Percentiles rank a stretch among this genome's conserved stretches.
These are phyloP conservation scores for Boletales sp. DNA, from an alignment of 768 basidiomycete genomes.

Conservation along the genomic window DNA sequence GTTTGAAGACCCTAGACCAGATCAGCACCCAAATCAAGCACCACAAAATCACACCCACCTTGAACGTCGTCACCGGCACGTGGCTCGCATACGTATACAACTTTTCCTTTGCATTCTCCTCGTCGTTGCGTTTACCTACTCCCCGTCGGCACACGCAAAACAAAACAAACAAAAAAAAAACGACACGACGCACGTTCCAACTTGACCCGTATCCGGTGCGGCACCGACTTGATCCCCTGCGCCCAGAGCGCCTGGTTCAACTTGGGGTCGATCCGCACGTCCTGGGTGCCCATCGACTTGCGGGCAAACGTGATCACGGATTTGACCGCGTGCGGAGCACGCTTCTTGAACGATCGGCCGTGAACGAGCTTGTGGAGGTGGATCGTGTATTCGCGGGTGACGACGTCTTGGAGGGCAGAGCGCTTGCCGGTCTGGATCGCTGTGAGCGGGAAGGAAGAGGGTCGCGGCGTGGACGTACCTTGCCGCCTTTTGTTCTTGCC, in stretches of 20 bases:
- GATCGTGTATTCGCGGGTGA: constrained; percentile 98
- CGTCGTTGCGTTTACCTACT: constrained; percentile 95
- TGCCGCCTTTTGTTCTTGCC: constrained; percentile 42
- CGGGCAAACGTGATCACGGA: constrained; percentile 88
- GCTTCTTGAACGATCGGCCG: constrained; percentile 94
- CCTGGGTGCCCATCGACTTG: constrained; percentile 93
- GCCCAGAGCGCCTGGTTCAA: constrained; percentile 97
- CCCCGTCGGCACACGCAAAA: not conserved
- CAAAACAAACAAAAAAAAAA: not conserved
- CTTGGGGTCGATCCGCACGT: constrained; percentile 92
- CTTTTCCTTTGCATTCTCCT: constrained; percentile 98
- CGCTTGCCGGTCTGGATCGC: constrained; percentile 72
- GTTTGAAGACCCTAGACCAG: constrained; percentile 75
- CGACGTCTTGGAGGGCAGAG: constrained; percentile 96
- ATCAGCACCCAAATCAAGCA: constrained; percentile 4
- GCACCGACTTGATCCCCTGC: constrained; percentile 90
- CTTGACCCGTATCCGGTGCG: constrained; percentile 87
- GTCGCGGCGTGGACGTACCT: constrained; percentile 28
- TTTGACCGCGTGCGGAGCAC: constrained; percentile 95
- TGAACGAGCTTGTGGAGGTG: constrained; percentile 95
- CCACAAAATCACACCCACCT: constrained; percentile 51
- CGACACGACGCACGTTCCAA: constrained; percentile 72
- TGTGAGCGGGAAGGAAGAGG: constrained; percentile 7
- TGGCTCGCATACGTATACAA: constrained; percentile 88
- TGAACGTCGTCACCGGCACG: constrained; percentile 77